These are phyloP conservation scores for Verticillium zaregamsianum DNA, from an alignment of 2,329 filamentous ascomycete genomes.

Conservation along the genomic window DNA sequence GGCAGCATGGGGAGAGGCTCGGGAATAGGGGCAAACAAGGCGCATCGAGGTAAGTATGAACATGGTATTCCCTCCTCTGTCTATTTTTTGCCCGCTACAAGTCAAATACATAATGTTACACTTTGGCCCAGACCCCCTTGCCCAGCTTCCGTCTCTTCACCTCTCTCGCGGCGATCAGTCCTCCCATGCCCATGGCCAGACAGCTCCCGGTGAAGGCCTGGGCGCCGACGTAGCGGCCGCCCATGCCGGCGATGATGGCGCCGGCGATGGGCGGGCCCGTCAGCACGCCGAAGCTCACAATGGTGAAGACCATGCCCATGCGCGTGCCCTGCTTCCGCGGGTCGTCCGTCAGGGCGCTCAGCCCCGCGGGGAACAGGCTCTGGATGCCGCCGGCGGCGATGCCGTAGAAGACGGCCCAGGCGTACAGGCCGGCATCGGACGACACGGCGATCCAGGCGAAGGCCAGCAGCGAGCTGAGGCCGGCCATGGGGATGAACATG, in stretches of 20 bases:
- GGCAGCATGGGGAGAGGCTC: no score
- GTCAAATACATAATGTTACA: slow-evolving; percentile 15
- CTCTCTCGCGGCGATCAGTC: slow-evolving; percentile 33
- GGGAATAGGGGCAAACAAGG: no score
- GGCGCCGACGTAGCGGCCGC: slow-evolving; percentile 40
- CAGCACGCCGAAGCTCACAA: slow-evolving; percentile 49
- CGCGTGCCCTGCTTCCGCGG: slow-evolving; percentile 47
- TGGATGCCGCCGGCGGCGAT: slow-evolving; percentile 61
- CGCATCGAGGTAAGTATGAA: no score
- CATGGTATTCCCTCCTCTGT: not conserved
- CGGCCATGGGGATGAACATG: slow-evolving; percentile 45
- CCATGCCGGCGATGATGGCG: slow-evolving; percentile 37
- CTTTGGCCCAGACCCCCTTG: slow-evolving; percentile 33
- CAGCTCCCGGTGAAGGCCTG: slow-evolving; percentile 43
- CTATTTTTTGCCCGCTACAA: no score
- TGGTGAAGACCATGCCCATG: slow-evolving; percentile 56
- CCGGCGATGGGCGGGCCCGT: slow-evolving; percentile 49
- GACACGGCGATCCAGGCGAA: slow-evolving; percentile 57
- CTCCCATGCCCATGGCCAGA: slow-evolving; percentile 34
- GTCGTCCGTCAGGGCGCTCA: slow-evolving; percentile 51
- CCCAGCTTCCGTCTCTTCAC: slow-evolving; percentile 32
- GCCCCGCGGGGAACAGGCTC: slow-evolving; percentile 59
- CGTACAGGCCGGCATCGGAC: slow-evolving; percentile 48
- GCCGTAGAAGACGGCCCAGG: slow-evolving; percentile 61
- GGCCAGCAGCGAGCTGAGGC: slow-evolving; percentile 36